phyloP scores from a whole-genome alignment of 176 grass and related monocot species.

The Oryza rufipogon region DNA sequence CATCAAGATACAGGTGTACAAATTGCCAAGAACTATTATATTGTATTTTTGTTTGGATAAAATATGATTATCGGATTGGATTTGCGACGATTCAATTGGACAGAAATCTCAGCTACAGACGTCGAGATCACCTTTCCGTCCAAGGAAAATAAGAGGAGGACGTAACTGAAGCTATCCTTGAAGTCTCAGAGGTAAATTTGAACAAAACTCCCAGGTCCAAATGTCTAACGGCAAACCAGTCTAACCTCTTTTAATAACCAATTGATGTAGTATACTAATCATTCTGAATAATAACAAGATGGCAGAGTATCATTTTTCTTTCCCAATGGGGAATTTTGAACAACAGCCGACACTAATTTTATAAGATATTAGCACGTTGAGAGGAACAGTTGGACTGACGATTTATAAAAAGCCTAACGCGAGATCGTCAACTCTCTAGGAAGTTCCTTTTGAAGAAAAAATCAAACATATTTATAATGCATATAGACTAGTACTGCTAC shows the following conservation, averaged over 20 bases:
- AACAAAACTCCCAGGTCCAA: not conserved
- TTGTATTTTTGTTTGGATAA: not conserved
- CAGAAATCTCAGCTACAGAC: not conserved
- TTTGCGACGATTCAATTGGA: not conserved
- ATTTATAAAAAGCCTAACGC: conserved; percentile 8
- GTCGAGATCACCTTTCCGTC: conserved; percentile 32
- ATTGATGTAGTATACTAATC: not conserved
- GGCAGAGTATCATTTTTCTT: not conserved
- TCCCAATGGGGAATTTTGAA: conserved; percentile 14
- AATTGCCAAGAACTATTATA: not conserved
- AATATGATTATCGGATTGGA: not conserved
- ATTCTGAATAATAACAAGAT: not conserved
- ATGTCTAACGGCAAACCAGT: conserved; percentile 26
- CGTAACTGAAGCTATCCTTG: not conserved
- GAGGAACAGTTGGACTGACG: conserved; percentile 4
- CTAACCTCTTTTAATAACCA: not conserved
- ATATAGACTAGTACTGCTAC: conserved; percentile 24
- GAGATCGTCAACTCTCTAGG: conserved; percentile 35
- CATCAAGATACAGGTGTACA: not conserved
- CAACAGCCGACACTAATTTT: not conserved
- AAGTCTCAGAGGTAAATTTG: conserved; percentile 36
- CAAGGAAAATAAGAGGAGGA: conserved; percentile 22
- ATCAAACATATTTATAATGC: conserved; percentile 5
- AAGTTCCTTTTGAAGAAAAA: conserved; percentile 31
- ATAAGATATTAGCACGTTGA: not conserved